Conservation (phyloP, 2,329 filamentous ascomycete species). For the Xylariales sp. region DNA sequence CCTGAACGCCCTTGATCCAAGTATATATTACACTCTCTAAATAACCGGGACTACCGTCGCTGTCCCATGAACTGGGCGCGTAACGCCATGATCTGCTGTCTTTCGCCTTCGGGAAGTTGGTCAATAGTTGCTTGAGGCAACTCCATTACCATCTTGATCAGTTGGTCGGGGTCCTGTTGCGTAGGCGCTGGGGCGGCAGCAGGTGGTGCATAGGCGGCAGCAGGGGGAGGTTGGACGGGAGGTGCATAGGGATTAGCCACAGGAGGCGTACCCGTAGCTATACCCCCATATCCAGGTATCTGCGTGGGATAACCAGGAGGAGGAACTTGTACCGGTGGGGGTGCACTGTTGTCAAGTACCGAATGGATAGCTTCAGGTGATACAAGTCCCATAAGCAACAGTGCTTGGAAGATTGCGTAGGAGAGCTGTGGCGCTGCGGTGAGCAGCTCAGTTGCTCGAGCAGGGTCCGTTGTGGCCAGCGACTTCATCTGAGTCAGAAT, state of each 20-base stretch:
- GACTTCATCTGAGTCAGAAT: conserved; percentile 93
- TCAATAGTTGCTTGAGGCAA: conserved; percentile 80
- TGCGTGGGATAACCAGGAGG: conserved; percentile 28
- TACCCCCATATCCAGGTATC: conserved; percentile 30
- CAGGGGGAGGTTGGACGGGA: conserved; percentile 27
- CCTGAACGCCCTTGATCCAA: no score
- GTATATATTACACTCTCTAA: no score
- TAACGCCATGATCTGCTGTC: conserved; percentile 74
- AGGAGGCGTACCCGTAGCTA: conserved; percentile 43
- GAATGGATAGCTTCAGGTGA: conserved; percentile 77
- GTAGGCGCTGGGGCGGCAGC: conserved; percentile 29
- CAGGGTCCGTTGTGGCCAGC: conserved; percentile 75
- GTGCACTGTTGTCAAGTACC: conserved; percentile 62
- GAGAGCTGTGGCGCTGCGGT: conserved; percentile 86
- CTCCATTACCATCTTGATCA: conserved; percentile 77
- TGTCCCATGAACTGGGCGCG: conserved; percentile 56
- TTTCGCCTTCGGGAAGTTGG: conserved; percentile 68
- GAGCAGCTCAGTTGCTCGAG: conserved; percentile 80
- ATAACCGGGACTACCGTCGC: no score
- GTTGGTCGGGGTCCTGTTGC: conserved; percentile 58
- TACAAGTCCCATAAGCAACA: conserved; percentile 88
- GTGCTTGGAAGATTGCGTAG: conserved; percentile 91
- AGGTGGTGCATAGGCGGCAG: conserved; percentile 36
- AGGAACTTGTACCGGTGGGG: conserved; percentile 32
- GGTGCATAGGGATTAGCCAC: conserved; percentile 42